Base-by-base conservation (phyloP, 2,329 filamentous ascomycete species). In the Ophiocordyceps camponoti-saundersi region DNA sequence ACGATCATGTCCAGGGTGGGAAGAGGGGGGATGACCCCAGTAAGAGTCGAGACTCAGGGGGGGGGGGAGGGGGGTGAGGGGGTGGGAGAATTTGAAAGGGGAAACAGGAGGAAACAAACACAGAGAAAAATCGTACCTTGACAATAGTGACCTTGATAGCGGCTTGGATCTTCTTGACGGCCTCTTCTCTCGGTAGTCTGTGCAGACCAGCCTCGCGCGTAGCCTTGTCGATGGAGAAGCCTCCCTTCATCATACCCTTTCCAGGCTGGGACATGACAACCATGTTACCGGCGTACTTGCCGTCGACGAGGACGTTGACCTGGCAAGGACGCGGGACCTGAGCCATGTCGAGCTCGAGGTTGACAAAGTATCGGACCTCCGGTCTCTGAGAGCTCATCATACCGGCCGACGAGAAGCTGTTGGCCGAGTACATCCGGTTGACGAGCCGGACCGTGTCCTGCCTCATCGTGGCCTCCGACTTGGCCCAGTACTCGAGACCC, bases 161-260 rank as follows among this genome's bases (percentile, higher is more conserved):
- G n/a, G 48, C 48, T 26, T 54, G 49, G 47, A 63, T 53, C 7
- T 50, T 50, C 26, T 53, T 48, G 13, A 61, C 52, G 40, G 56
- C 51, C 41, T 56, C 53, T 20, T 56, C 51, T 2, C 51, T 49
- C 7, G 48, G 44, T 40, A 50, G 47, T 22, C 47, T 50, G 36
- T 48, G 16, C 12, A 56, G 55, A 32, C 79, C 80, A 1, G 77
- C 80, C 3, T 69, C 53, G 56, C 83, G 80, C 61, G 88, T 82
- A 11, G 83, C 83, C 53, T 80, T 78, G 49, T 66, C 64, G 45
- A 71, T 62, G 44, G 70, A 63, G 36, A 65, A 56, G 22, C 54
- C 56, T 23, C 60, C 63, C 48, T 63, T 51, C 6, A 61, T 44
- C 26, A 50, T 57, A 44, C 63, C 65, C 13, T 47, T 49, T 2